Percentiles rank a stretch among this genome's conserved stretches.
These are phyloP conservation scores for Picea sitchensis DNA, from an alignment of 75 land plant genomes.

Conservation along the genomic window DNA sequence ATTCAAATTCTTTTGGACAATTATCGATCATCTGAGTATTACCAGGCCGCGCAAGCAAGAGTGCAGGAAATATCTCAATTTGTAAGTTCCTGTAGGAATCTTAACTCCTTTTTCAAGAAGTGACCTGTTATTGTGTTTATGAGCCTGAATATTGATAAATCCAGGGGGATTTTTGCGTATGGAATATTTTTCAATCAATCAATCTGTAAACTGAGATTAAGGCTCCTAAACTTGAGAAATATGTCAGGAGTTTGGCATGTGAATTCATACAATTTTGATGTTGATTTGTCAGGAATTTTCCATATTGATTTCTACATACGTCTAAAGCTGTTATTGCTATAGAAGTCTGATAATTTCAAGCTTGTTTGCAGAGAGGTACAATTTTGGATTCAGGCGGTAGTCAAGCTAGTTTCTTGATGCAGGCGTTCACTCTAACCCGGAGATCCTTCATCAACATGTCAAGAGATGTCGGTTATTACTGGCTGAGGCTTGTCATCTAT, in stretches of 20 bases:
- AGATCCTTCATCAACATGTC: background rate
- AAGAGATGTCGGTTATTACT: slow-evolving; percentile 87
- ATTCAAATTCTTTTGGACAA: slow-evolving; percentile 45
- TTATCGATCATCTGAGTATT: slow-evolving; percentile 56
- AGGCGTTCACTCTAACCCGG: no score
- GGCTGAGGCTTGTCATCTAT: slow-evolving; percentile 66
- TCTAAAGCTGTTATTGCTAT: background rate
- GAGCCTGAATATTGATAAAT: background rate
- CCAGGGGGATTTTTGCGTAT: background rate
- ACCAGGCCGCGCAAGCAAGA: slow-evolving; percentile 47
- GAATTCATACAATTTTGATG: background rate
- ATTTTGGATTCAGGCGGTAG: slow-evolving; percentile 10
- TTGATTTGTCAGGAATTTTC: no score
- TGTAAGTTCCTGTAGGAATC: slow-evolving; percentile 37
- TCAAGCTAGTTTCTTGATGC: no score
- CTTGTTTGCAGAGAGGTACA: slow-evolving; percentile 66
- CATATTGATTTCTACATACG: no score
- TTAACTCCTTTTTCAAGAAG: background rate
- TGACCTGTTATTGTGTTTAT: background rate
- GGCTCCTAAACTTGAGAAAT: background rate
- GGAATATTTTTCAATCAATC: background rate
- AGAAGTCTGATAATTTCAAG: background rate
- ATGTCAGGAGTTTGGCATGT: background rate
- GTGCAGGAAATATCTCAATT: slow-evolving; percentile 78
- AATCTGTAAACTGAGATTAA: no score